phyloP scores from a whole-genome alignment of 2,329 filamentous ascomycete genomes.

The Harringtonia aguacate region DNA sequence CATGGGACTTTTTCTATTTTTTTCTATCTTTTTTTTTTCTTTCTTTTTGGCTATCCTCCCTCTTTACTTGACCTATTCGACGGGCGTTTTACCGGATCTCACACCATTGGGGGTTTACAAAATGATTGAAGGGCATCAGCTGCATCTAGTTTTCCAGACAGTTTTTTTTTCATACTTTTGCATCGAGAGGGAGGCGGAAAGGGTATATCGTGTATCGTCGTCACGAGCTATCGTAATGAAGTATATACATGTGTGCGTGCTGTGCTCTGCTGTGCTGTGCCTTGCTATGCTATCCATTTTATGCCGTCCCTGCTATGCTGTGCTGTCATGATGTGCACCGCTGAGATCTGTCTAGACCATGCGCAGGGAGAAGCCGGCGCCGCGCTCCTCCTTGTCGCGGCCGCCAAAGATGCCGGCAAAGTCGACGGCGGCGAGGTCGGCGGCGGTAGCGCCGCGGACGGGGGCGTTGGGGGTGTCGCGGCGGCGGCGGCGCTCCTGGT shows the following conservation, averaged over 20 bases:
- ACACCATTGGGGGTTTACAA: background rate
- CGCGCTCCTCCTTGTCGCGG: slow-evolving; percentile 52
- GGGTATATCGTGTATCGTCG: too few relatives aligned
- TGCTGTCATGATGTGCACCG: too few relatives aligned
- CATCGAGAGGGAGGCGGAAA: too few relatives aligned
- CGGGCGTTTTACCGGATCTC: background rate
- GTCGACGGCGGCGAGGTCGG: slow-evolving; percentile 46
- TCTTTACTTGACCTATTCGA: background rate
- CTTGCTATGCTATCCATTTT: too few relatives aligned
- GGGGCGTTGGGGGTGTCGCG: slow-evolving; percentile 76
- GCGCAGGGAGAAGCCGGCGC: slow-evolving; percentile 55
- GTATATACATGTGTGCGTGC: too few relatives aligned
- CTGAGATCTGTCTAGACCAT: slow-evolving; percentile 36
- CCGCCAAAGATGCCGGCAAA: slow-evolving; percentile 63
- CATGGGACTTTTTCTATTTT: background rate
- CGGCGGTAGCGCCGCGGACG: slow-evolving; percentile 57
- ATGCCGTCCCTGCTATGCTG: too few relatives aligned
- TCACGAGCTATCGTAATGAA: too few relatives aligned
- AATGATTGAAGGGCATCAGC: too few relatives aligned
- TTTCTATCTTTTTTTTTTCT: background rate
- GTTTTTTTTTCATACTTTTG: too few relatives aligned
- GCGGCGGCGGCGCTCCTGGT: slow-evolving; percentile 69
- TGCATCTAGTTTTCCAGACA: too few relatives aligned
- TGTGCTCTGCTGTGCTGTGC: too few relatives aligned
- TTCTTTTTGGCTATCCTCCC: background rate